Evolutionary conservation across 495 filamentous ascomycete species (phyloP), one percentile per base, ranked within the genome.

Genomic region (Penicillium lagena): DNA sequence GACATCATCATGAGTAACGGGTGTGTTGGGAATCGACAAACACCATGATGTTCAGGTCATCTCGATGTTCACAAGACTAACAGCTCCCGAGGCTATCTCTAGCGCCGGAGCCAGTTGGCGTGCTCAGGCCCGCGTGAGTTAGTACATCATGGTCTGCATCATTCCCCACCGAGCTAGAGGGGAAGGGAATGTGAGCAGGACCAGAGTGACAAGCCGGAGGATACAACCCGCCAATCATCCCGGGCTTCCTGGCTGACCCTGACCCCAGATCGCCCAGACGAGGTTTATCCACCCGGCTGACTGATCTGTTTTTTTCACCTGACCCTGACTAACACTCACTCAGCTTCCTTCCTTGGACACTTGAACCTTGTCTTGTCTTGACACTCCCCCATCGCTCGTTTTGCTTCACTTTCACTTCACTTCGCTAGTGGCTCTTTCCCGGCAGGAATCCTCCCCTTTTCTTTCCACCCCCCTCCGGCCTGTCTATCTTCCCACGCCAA

Each of bases 221-320:
- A 55, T 12, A 29, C 27, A 49, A 33, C 39, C 57, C 51, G 29
- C 57, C 54, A 60, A 59, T 59, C 22, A 22, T 22, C 22, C 22
- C 22, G 0, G 22, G 6, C 22, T 22, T 22, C 2, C 22, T 6
- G 22, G 2, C 22, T 22, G 22, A 22, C 22, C 22, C 40, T 49
- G 50, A 60, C 54, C 57, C 57, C 57, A 49, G 57, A 60, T 60
- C 57, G 57, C 52, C 54, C 46, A 53, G 53, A 54, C 45, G 22
- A 22, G 22, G 22, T 22, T 22, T 22, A 22, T 22, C 22, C 22
- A 22, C 22, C 22, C 22, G 4, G 22, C 22, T 22, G 22, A 22
- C 22, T 22, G 22, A 22, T 22, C 22, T 22, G 22, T 22, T 22
- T 17, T 32, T 22, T 43, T 42, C 12, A 12, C 15, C 44, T 17